Conservation (phyloP, 2,329 filamentous ascomycete genomes). For the Penicillium thymicola region DNA sequence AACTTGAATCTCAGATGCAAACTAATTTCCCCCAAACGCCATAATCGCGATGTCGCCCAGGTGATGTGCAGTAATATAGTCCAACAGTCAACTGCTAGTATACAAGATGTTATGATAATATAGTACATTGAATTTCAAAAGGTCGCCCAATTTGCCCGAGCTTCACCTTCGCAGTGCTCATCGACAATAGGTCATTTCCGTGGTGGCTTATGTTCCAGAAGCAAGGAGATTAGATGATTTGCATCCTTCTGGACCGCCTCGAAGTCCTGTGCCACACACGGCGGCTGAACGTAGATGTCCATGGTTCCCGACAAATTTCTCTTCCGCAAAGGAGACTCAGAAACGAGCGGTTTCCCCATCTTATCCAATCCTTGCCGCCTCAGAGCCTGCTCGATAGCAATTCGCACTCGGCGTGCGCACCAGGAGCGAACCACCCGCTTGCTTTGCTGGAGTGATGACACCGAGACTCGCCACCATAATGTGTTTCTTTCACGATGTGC, state of each 20-base stretch:
- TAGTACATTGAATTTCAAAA: neutral
- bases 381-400: constrained; percentile 48
- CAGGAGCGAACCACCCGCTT: constrained; percentile 50
- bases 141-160: neutral
- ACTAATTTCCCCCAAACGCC: neutral
- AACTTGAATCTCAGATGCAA: neutral
- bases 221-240: constrained; percentile 8
- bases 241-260: constrained; percentile 25
- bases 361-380: constrained; percentile 45
- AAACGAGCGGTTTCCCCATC: constrained; percentile 20
- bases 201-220: constrained; percentile 8
- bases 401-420: constrained; percentile 42
- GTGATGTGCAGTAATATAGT: constrained; percentile 3
- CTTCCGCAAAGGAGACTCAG: neutral
- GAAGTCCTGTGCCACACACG: constrained; percentile 20
- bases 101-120: constrained; percentile 7
- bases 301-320: constrained; percentile 36
- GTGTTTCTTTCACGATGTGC: constrained; percentile 38
- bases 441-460: constrained; percentile 24
- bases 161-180: neutral
- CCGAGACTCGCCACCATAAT: constrained; percentile 50
- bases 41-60: neutral
- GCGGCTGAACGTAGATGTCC: constrained; percentile 27
- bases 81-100: constrained; percentile 2
- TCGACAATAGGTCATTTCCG: neutral